These are phyloP conservation scores for Diplodia scrobiculata DNA, from an alignment of 2,329 filamentous ascomycete genomes.

Conservation along the genomic window DNA sequence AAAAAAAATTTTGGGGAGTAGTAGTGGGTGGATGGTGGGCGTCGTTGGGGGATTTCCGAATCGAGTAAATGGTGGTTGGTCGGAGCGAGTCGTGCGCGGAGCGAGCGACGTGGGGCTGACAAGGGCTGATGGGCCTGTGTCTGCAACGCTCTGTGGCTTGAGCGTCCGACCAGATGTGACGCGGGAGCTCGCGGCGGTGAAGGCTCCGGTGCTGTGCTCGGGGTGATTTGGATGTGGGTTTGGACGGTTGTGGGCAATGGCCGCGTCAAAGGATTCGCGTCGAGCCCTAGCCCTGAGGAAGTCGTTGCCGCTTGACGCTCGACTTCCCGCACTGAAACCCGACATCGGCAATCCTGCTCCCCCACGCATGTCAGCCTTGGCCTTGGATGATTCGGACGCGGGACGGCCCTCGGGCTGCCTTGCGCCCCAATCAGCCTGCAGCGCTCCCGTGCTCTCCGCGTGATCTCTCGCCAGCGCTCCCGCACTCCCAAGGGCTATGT, in stretches of 20 bases:
- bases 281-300: not conserved
- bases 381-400: not conserved
- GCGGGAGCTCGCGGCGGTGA: not conserved
- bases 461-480: not conserved
- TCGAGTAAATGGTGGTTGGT: conserved; percentile 19
- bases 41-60: not conserved
- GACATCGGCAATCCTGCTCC: not conserved
- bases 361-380: conserved; percentile 2
- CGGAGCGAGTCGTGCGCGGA: not conserved
- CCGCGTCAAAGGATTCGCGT: not conserved
- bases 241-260: not conserved
- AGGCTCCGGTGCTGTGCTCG: not conserved
- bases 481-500: not conserved
- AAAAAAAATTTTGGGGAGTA: too few species aligned
- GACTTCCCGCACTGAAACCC: not conserved
- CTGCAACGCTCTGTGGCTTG: not conserved
- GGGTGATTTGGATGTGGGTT: not conserved
- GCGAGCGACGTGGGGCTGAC: conserved; percentile 2
- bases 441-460: not conserved
- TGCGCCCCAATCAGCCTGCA: not conserved
- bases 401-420: too few species aligned
- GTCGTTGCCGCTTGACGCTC: not conserved
- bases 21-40: not conserved
- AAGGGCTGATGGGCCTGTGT: not conserved
- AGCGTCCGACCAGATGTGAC: not conserved